A percentile compares a stretch with the other conserved stretches of the same genome.
These are phyloP conservation scores for Eucalyptus marginata DNA, from an alignment of 345 rosid genomes.

Conservation along the genomic window DNA sequence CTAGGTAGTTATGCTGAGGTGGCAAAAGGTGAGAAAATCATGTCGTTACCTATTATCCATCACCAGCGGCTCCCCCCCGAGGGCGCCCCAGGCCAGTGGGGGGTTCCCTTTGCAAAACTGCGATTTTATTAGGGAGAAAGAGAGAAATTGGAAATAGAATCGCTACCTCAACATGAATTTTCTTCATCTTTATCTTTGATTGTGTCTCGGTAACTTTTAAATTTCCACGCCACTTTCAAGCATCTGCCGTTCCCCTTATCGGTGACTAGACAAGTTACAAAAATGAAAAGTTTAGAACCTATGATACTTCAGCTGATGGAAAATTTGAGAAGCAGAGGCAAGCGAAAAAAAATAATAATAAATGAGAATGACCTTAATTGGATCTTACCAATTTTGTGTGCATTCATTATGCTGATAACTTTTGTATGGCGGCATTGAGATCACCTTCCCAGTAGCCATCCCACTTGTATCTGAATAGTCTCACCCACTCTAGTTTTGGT, in stretches of 20 bases:
- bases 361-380: too few relatives aligned
- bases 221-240: neutral
- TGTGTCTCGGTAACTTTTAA: neutral
- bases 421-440: neutral
- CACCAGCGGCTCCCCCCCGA: rapidly evolving
- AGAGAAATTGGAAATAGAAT: neutral
- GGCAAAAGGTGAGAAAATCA: too few relatives aligned
- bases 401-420: neutral
- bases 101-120: neutral
- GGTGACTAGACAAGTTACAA: neutral
- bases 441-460: neutral
- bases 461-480: rapidly evolving
- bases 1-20: too few relatives aligned
- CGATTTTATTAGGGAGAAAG: neutral
- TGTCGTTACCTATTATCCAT: too few relatives aligned
- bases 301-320: rapidly evolving
- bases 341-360: rapidly evolving
- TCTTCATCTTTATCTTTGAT: neutral
- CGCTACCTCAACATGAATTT: neutral
- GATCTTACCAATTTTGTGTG: neutral
- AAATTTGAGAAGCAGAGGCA: neutral
- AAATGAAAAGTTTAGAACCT: neutral
- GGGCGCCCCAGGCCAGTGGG: too few relatives aligned
- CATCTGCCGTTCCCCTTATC: neutral
- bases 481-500: rapidly evolving